A percentile compares a stretch with the other conserved stretches of the same genome.
Conservation (phyloP, 2,329 filamentous ascomycete species). For the Fusarium sp. region DNA sequence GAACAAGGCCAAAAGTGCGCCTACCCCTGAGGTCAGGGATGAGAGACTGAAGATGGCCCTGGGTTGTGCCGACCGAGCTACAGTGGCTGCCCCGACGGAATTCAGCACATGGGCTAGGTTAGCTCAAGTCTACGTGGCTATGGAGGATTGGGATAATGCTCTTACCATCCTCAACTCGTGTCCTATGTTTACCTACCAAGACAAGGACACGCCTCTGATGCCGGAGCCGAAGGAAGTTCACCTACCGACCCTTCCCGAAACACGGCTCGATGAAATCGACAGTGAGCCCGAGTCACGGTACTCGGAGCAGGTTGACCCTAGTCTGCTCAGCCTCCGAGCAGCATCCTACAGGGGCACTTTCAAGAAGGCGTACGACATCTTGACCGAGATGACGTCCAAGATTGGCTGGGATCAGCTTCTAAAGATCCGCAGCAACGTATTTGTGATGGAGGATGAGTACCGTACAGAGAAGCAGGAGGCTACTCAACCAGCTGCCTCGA, state of each 20-base stretch:
- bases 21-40: slow-evolving; percentile 64
- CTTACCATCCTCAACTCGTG: slow-evolving; percentile 96
- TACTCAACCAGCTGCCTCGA: slow-evolving; percentile 54
- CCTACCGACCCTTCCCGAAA: slow-evolving; percentile 87
- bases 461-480: slow-evolving; percentile 81
- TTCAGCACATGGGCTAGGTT: slow-evolving; percentile 96
- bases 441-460: slow-evolving; percentile 99
- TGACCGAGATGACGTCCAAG: slow-evolving; percentile 95
- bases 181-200: slow-evolving; percentile 99
- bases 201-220: slow-evolving; percentile 95
- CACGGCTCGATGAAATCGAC: slow-evolving; percentile 93
- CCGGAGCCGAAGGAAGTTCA: slow-evolving; percentile 89
- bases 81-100: slow-evolving; percentile 94
- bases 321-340: slow-evolving; percentile 84
- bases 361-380: slow-evolving; percentile 88
- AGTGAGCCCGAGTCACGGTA: slow-evolving; percentile 85
- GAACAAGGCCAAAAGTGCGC: slow-evolving; percentile 74
- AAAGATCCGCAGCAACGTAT: slow-evolving; percentile 94
- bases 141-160: slow-evolving; percentile 97
- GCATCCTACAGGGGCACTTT: slow-evolving; percentile 95
- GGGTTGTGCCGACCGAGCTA: slow-evolving; percentile 92
- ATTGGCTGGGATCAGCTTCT: slow-evolving; percentile 98
- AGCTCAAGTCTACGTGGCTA: slow-evolving; percentile 90
- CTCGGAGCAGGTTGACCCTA: slow-evolving; percentile 86
- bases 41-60: slow-evolving; percentile 84